Evolutionary conservation across 1,284 basidiomycete species (phyloP), one percentile per base, ranked within the genome.

Genomic region (Cutaneotrichosporon cyanovorans): DNA sequence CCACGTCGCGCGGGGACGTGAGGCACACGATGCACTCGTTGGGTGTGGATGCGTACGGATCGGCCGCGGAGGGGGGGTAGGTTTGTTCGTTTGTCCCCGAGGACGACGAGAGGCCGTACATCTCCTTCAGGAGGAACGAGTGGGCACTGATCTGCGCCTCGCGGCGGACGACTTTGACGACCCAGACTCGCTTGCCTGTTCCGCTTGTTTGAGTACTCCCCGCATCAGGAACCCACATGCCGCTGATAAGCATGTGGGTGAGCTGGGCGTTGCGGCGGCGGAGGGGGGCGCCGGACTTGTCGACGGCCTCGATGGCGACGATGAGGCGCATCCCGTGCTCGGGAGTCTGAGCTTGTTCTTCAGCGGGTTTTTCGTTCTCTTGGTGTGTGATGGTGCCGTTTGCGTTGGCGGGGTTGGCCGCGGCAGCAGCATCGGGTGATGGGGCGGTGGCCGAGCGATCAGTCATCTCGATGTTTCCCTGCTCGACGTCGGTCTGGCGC

Each of bases 61-160:
- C 68, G 23, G 63, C 50, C 6, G 45, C 34, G 2, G 69, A 57
- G 5, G 81, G 83, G 1, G 81, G 83, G 61, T 58, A 74, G 4
- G 66, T 67, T 18, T 57, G 50, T 35, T 78, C 79, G 12, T 76
- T 77, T 1, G 41, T 40, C 15, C 60, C 50, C 20, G 53, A 56
- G 23, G 43, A 49, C 1, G 76, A 73, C 36, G 82, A 78, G 3
- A 92, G 78, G 40, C 89, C 89, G 57, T 86, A 92, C 39, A 92
- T 92, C 63, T 92, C 88, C 65, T 91, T 88, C 21, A 92, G 76
- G 42, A 90, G 83, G 80, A 92, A 92, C 0, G 85, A 85, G 65
- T 91, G 87, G 5, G 82, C 77, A 7, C 88, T 88, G 60, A 92
- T 92, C 80, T 62, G 40, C 38, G 20, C 88, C 67, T 92, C 88